Percentiles rank a stretch among this genome's conserved stretches.
These are phyloP conservation scores for Hanseniaspora lindneri DNA, from an alignment of 805 yeast genomes.

Conservation along the genomic window DNA sequence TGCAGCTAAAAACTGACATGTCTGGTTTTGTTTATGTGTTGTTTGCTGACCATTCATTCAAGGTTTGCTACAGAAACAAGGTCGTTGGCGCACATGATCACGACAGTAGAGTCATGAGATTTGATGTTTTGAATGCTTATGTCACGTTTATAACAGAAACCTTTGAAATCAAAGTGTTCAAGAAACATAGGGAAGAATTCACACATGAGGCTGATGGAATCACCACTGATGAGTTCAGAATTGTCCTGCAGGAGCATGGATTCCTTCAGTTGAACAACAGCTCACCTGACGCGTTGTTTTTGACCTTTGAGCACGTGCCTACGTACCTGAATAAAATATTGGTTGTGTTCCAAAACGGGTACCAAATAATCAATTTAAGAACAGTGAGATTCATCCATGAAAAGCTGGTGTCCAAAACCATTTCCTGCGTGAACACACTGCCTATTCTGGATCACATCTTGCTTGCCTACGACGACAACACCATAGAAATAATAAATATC, in stretches of 20 bases:
- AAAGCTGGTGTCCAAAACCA: constrained; percentile 41
- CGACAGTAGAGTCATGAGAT: not conserved
- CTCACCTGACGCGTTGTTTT: constrained; percentile 27
- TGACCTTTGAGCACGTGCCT: constrained; percentile 50
- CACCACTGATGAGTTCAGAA: constrained; percentile 8
- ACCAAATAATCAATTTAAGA: constrained; percentile 60
- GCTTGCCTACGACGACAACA: constrained; percentile 61
- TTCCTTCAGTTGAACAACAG: constrained; percentile 25
- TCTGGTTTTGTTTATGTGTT: constrained; percentile 11
- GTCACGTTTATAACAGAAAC: constrained; percentile 5
- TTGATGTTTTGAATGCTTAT: constrained; percentile 12
- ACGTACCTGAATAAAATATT: constrained; percentile 84
- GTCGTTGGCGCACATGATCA: constrained; percentile 2
- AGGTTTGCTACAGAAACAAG: constrained; percentile 14
- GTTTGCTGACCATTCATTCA: constrained; percentile 5
- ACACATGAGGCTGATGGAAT: not conserved
- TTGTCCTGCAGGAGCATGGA: constrained; percentile 4
- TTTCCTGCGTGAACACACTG: constrained; percentile 49
- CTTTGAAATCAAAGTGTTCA: constrained; percentile 3
- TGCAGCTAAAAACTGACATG: constrained; percentile 12
- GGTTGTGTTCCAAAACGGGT: constrained; percentile 56
- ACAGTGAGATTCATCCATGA: constrained; percentile 42
- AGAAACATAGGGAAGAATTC: constrained; percentile 9
- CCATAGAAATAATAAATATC: constrained; percentile 42
- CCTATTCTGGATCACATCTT: constrained; percentile 76